Evolutionary conservation across 164 flowering plant genomes (phyloP).

Genomic region (Vitis riparia): DNA sequence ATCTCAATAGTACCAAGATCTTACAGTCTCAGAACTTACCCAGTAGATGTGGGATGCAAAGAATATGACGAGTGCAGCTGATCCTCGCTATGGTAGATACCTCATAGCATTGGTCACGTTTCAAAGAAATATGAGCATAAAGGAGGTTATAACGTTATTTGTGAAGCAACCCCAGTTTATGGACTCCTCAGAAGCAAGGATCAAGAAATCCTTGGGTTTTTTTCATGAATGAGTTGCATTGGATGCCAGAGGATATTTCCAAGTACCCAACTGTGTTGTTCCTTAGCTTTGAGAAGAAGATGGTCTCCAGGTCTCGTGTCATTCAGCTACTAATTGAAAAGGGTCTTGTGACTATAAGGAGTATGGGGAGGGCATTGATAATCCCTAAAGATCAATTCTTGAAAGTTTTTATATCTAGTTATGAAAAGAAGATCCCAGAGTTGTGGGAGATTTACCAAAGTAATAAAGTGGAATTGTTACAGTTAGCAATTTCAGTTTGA

Average conservation of each 20-base stretch:
- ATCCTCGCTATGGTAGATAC: too few species aligned
- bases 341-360: background rate
- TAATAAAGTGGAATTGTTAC: background rate
- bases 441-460: background rate
- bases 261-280: background rate
- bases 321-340: background rate
- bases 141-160: background rate
- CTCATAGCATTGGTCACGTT: too few species aligned
- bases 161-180: slow-evolving; percentile 9
- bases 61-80: too few species aligned
- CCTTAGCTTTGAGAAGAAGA: background rate
- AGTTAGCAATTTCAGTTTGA: slow-evolving; percentile 14
- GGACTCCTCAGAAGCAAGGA: background rate
- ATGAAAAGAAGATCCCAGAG: background rate
- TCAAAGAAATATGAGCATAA: too few species aligned
- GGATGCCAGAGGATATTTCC: background rate
- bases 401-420: background rate
- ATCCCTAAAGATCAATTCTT: background rate
- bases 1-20: too few species aligned
- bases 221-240: slow-evolving; percentile 1
- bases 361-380: background rate
- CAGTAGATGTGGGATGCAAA: too few species aligned
- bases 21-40: too few species aligned
- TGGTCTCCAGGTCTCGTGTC: background rate
- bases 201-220: background rate